These are phyloP conservation scores for Coelastrella sp. DNA, from an alignment of 139 green algal genomes.

Conservation along the genomic window DNA sequence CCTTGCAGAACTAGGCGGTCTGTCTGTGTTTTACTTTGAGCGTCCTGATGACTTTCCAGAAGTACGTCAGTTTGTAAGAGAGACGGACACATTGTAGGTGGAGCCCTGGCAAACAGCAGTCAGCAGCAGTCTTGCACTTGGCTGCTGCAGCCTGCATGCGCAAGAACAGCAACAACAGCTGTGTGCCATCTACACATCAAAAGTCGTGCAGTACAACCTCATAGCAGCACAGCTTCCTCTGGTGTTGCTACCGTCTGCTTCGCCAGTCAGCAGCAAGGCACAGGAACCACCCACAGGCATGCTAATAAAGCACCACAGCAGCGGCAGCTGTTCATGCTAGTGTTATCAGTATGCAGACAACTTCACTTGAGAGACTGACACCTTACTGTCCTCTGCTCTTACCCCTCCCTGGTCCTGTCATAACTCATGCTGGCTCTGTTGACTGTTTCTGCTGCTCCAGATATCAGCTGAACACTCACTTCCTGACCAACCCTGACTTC, in stretches of 20 bases:
- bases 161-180: not conserved
- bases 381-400: not conserved
- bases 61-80: slow-evolving; percentile 65
- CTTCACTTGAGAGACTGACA: not conserved
- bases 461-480: slow-evolving; percentile 73
- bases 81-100: slow-evolving; percentile 33
- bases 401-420: too few relatives aligned
- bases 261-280: too few relatives aligned
- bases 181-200: too few relatives aligned
- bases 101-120: not conserved
- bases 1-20: slow-evolving; percentile 64
- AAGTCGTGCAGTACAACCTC: too few relatives aligned
- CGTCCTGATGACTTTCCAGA: slow-evolving; percentile 82
- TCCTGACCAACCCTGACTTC: slow-evolving; percentile 77
- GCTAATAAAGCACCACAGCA: too few relatives aligned
- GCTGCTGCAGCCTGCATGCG: too few relatives aligned
- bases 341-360: not conserved
- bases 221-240: too few relatives aligned
- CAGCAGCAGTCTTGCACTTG: not conserved
- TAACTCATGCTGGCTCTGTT: too few relatives aligned
- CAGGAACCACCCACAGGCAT: too few relatives aligned
- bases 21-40: slow-evolving; percentile 86
- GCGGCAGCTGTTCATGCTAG: too few relatives aligned
- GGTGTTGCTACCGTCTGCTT: too few relatives aligned
- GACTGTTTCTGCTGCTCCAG: slow-evolving; percentile 29